These are phyloP conservation scores for Creolimax fragrantissima DNA, from an alignment of 78 protist genomes.

Conservation along the genomic window DNA sequence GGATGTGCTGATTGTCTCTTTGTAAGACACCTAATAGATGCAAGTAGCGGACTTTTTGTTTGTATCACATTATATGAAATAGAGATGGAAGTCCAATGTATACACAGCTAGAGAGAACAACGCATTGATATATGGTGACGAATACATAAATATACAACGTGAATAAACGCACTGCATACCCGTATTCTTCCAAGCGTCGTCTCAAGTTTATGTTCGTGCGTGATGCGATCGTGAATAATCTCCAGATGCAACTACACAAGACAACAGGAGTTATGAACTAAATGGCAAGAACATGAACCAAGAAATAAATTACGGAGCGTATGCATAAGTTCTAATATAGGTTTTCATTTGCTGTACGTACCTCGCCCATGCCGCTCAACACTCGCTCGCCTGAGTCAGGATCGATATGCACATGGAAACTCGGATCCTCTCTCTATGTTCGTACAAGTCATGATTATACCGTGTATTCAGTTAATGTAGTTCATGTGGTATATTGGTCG, in stretches of 20 bases:
- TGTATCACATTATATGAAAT: background rate
- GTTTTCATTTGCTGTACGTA: too few relatives aligned
- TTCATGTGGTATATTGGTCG: too few relatives aligned
- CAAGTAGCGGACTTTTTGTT: background rate
- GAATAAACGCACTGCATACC: constrained; percentile 14
- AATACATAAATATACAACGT: background rate
- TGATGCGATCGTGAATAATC: constrained; percentile 39
- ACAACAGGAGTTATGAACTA: too few relatives aligned
- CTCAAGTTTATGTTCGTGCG: constrained; percentile 35
- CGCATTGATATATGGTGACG: background rate
- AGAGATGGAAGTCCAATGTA: background rate
- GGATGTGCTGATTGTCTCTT: background rate
- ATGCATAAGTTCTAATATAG: too few relatives aligned
- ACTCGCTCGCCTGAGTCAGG: constrained; percentile 38
- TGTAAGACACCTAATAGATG: background rate
- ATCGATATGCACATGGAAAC: constrained; percentile 31
- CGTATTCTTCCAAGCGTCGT: constrained; percentile 34
- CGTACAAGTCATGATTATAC: too few relatives aligned
- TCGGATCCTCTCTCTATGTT: constrained; percentile 58
- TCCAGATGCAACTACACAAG: constrained; percentile 52
- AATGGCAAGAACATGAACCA: too few relatives aligned
- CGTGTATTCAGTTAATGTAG: too few relatives aligned
- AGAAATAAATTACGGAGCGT: too few relatives aligned
- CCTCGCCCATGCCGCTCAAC: constrained; percentile 75
- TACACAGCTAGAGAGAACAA: background rate